Percentiles rank a stretch among this genome's conserved stretches.
phyloP scores from a whole-genome alignment of 2,329 filamentous ascomycete genomes.

The Tolypocladium ovalisporum region DNA sequence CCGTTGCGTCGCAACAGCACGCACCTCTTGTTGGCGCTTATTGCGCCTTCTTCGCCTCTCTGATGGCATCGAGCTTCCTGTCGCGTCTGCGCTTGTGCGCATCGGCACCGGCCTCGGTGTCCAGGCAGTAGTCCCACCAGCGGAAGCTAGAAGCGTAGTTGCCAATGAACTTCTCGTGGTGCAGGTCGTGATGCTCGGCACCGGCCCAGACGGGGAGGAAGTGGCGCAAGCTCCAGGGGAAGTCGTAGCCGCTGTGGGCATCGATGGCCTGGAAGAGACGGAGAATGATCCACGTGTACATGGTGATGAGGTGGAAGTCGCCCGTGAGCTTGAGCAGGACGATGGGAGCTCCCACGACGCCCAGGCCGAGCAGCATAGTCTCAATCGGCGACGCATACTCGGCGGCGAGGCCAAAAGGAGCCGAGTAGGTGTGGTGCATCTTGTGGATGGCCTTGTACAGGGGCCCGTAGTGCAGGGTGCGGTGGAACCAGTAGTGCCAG shows the following conservation, averaged over 20 bases:
- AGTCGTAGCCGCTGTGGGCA: slow-evolving; percentile 94
- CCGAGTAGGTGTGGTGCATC: slow-evolving; percentile 97
- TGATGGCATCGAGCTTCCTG: slow-evolving; percentile 56
- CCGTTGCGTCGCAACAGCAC: background rate
- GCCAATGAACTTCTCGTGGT: slow-evolving; percentile 97
- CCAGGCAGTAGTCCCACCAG: slow-evolving; percentile 94
- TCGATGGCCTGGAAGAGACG: slow-evolving; percentile 97
- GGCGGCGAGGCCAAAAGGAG: slow-evolving; percentile 89
- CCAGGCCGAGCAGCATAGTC: slow-evolving; percentile 86
- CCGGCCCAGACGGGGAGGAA: slow-evolving; percentile 97
- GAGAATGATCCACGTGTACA: slow-evolving; percentile 92
- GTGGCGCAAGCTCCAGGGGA: slow-evolving; percentile 93
- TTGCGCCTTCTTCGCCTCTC: slow-evolving; percentile 52
- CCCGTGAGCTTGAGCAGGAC: slow-evolving; percentile 73
- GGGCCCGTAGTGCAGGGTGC: slow-evolving; percentile 83
- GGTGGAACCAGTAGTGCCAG: slow-evolving; percentile 98
- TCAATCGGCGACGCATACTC: slow-evolving; percentile 98
- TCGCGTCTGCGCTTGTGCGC: slow-evolving; percentile 76
- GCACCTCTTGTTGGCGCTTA: slow-evolving; percentile 24
- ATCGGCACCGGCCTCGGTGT: slow-evolving; percentile 87
- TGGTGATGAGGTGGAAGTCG: slow-evolving; percentile 89
- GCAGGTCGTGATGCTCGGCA: slow-evolving; percentile 89
- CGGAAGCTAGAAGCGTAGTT: slow-evolving; percentile 98
- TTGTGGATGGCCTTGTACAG: slow-evolving; percentile 98
- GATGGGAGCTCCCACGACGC: slow-evolving; percentile 73